A percentile compares a stretch with the other conserved stretches of the same genome.
These are phyloP conservation scores for Cyclocybe aegerita DNA, from an alignment of 768 basidiomycete genomes.

Conservation along the genomic window DNA sequence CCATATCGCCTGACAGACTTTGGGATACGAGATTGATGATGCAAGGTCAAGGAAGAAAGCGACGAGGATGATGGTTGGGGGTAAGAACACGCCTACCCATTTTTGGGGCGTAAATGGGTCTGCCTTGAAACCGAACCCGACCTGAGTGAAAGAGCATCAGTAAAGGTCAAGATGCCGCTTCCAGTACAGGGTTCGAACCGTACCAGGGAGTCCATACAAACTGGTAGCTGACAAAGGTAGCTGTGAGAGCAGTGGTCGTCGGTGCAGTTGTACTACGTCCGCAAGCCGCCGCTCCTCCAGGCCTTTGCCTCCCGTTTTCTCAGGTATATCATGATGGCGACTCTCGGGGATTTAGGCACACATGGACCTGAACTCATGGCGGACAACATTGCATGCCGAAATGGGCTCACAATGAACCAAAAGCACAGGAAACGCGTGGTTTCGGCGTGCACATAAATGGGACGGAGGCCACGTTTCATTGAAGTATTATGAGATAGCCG, in stretches of 20 bases:
- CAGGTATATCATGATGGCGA: conserved; percentile 23
- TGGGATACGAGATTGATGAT: conserved; percentile 24
- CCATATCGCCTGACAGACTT: conserved; percentile 19
- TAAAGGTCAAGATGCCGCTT: background rate
- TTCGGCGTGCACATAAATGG: background rate
- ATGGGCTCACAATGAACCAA: conserved; percentile 8
- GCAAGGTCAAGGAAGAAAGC: conserved; percentile 29
- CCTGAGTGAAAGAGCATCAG: conserved; percentile 10
- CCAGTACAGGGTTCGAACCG: conserved; percentile 1
- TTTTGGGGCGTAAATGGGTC: conserved; percentile 14
- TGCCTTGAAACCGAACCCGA: conserved; percentile 10
- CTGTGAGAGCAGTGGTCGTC: conserved; percentile 17
- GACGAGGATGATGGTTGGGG: conserved; percentile 26
- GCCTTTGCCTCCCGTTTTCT: conserved; percentile 19
- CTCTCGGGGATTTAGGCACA: conserved; percentile 15
- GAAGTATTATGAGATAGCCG: too few species aligned
- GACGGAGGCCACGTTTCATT: too few species aligned
- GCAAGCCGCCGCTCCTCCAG: conserved; percentile 15
- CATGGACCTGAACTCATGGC: conserved; percentile 14
- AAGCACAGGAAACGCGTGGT: background rate
- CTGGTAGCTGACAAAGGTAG: conserved; percentile 10
- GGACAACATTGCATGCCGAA: conserved; percentile 9
- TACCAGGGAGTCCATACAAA: conserved; percentile 16
- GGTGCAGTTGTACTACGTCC: conserved; percentile 15
- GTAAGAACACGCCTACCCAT: conserved; percentile 21